Evolutionary conservation across 1,284 basidiomycete genomes (phyloP), one percentile per base, ranked within the genome.

Genomic region (Ceratobasidium theobromae): DNA sequence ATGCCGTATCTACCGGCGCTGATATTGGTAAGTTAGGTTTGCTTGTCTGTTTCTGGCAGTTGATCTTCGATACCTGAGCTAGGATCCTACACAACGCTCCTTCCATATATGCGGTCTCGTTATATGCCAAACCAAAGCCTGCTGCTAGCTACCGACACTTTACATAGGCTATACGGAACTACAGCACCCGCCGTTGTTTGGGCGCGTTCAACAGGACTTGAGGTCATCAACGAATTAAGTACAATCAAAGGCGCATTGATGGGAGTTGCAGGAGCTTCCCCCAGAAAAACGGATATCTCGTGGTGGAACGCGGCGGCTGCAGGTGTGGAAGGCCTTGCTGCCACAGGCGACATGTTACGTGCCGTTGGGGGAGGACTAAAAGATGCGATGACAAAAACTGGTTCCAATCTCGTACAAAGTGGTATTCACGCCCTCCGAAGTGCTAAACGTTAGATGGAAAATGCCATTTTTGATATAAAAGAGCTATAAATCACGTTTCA

Each of bases 141-240:
- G 67, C 86, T 98, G 79, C 84, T 87, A 4, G 85, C 86, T 0
- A 84, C 89, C 53, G 95, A 98, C 78, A 94, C 95, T 73, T 80
- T 97, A 52, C 89, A 95, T 77, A 91, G 91, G 73, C 74, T 97
- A 8, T 97, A 95, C 74, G 78, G 85, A 0, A 82, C 82, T 2
- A 84, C 87, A 38, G 77, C 80, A 16, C 81, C 80, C 8, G 85
- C 89, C 1, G 72, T 95, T 28, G 93, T 96, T 28, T 93, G 90
- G 90, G 87, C 86, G 4, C 84, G 95, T 53, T 89, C 89, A 0
- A 84, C 89, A 8, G 95, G 94, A 0, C 75, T 97, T n/a, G 94
- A 97, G 72, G 85, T 96, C 8, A 73, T 97, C 49, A 96, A 98
- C 73, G 94, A 98, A 76, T 76, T 96, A 21, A 88, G 90, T 68